These are phyloP conservation scores for Brassica juncea DNA, from an alignment of 345 rosid genomes.

Conservation along the genomic window DNA sequence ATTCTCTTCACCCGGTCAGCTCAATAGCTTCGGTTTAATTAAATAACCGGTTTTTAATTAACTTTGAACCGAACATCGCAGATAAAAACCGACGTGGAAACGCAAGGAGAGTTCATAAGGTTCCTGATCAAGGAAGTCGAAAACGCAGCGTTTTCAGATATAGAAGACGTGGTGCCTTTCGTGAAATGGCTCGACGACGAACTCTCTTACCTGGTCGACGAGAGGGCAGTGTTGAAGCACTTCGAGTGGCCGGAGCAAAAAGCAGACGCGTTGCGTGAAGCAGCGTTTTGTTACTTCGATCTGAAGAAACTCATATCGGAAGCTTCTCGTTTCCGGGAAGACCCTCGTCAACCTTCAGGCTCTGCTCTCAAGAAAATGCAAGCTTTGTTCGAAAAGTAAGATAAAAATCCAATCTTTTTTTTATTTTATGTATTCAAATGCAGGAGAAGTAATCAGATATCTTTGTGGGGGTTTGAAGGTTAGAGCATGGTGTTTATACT, in stretches of 20 bases:
- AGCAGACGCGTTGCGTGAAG: conserved; percentile 88
- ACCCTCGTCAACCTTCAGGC: conserved; percentile 61
- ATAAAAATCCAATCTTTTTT: background rate
- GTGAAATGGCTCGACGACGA: conserved; percentile 98
- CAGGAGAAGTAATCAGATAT: background rate
- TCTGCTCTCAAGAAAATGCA: conserved; percentile 93
- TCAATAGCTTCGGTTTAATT: conserved; percentile 15
- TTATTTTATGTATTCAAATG: background rate
- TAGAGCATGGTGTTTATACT: conserved; percentile 91
- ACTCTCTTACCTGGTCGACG: conserved; percentile 91
- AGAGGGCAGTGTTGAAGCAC: conserved; percentile 88
- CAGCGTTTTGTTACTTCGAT: conserved; percentile 90
- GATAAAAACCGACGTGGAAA: conserved; percentile 98
- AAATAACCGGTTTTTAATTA: background rate
- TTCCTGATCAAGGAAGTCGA: conserved; percentile 87
- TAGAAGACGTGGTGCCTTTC: conserved; percentile 91
- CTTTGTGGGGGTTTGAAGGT: conserved; percentile 43
- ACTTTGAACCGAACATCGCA: conserved; percentile 37
- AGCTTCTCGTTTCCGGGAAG: conserved; percentile 71
- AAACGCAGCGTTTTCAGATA: conserved; percentile 70
- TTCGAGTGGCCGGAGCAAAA: conserved; percentile 95
- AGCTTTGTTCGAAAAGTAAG: conserved; percentile 82
- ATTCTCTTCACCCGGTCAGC: conserved; percentile 29
- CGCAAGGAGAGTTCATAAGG: conserved; percentile 90
- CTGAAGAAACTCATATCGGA: conserved; percentile 77